Percentiles rank a stretch among this genome's conserved stretches.
phyloP scores from a whole-genome alignment of 176 grass and related monocot genomes.

The Aegilops longissima region DNA sequence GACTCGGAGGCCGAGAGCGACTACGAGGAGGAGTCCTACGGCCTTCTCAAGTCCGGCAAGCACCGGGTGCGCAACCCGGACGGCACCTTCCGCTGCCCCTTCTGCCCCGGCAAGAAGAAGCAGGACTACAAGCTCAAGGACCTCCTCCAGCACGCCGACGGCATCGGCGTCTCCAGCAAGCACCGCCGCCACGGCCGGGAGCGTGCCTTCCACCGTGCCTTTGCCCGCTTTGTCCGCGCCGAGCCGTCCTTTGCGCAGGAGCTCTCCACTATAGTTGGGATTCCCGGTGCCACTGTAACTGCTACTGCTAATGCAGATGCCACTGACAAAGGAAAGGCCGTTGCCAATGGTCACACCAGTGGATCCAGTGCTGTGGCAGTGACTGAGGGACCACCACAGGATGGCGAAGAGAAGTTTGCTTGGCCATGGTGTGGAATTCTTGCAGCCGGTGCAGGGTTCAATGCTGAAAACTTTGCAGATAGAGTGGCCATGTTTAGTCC shows the following conservation, averaged over 20 bases:
- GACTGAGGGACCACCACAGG: not conserved
- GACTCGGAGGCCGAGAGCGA: slow-evolving; percentile 60
- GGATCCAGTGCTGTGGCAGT: slow-evolving; percentile 2
- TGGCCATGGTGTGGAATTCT: slow-evolving; percentile 84
- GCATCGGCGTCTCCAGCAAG: slow-evolving; percentile 62
- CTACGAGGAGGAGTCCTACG: slow-evolving; percentile 55
- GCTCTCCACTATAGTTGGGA: slow-evolving; percentile 11
- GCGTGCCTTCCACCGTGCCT: slow-evolving; percentile 52
- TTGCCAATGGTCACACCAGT: not conserved
- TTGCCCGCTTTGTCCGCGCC: slow-evolving; percentile 49
- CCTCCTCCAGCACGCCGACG: slow-evolving; percentile 85
- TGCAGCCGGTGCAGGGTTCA: slow-evolving; percentile 30
- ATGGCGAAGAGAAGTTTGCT: slow-evolving; percentile 64
- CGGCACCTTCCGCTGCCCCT: slow-evolving; percentile 84
- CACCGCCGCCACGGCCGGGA: slow-evolving; percentile 55
- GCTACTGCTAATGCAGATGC: not conserved
- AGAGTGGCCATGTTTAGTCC: slow-evolving; percentile 41
- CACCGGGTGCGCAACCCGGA: slow-evolving; percentile 71
- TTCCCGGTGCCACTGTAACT: not conserved
- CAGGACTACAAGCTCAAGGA: slow-evolving; percentile 79
- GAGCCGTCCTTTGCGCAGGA: slow-evolving; percentile 27
- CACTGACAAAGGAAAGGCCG: not conserved
- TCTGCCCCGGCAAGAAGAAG: slow-evolving; percentile 90
- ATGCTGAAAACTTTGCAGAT: slow-evolving; percentile 16
- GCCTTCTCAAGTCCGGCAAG: slow-evolving; percentile 54